Percentiles rank a stretch among this genome's conserved stretches.
Evolutionary conservation across 164 flowering plant species (phyloP).

Genomic region (Litsea cubeba): DNA sequence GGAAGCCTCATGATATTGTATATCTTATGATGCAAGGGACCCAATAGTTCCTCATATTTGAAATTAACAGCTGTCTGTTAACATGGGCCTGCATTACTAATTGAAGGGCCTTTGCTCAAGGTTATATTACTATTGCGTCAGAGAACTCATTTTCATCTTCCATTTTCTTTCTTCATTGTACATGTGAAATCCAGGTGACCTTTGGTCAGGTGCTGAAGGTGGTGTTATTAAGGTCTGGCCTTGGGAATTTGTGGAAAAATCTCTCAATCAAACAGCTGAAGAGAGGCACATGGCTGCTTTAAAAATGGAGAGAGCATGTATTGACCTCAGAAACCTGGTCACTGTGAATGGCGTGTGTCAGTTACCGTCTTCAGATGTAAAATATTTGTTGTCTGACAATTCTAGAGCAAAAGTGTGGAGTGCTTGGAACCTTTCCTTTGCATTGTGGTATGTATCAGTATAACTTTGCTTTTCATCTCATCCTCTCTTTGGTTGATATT

Average conservation of each 20-base stretch:
- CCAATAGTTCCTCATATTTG: not conserved
- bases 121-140: not conserved
- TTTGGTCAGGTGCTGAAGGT: conserved; percentile 94
- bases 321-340: conserved; percentile 75
- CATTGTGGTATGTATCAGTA: conserved; percentile 60
- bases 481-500: conserved; percentile 1
- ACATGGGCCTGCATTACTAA: not conserved
- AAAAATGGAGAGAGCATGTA: conserved; percentile 70
- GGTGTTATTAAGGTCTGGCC: conserved; percentile 85
- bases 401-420: conserved; percentile 77
- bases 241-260: conserved; percentile 88
- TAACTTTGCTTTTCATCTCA: not conserved
- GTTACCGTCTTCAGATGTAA: conserved; percentile 65
- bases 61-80: too few species aligned
- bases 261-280: conserved; percentile 53
- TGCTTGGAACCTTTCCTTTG: conserved; percentile 57
- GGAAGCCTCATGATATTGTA: not conserved
- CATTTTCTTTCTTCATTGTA: conserved; percentile 1
- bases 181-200: conserved; percentile 58
- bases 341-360: conserved; percentile 65
- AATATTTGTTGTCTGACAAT: conserved; percentile 64
- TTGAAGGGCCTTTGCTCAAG: not conserved
- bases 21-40: not conserved
- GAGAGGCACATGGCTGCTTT: conserved; percentile 89
- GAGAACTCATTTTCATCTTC: not conserved